Evolutionary conservation across 768 basidiomycete species (phyloP).

Genomic region (Termitomyces sp.): DNA sequence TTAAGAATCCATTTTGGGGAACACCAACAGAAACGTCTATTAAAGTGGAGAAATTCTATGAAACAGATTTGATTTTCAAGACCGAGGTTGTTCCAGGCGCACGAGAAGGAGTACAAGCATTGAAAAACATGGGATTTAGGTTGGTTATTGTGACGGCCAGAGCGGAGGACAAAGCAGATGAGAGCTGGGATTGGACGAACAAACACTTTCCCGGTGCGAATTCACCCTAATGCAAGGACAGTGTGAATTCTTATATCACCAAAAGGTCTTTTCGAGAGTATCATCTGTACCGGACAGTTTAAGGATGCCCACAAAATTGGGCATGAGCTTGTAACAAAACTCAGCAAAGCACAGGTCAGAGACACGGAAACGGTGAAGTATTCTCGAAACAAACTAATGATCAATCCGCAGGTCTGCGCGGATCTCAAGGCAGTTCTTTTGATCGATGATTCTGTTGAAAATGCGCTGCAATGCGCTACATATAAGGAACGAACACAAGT

Average conservation of each 20-base stretch:
- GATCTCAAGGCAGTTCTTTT: slow-evolving; percentile 62
- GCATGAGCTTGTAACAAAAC: slow-evolving; percentile 49
- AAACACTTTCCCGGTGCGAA: slow-evolving; percentile 57
- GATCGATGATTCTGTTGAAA: slow-evolving; percentile 82
- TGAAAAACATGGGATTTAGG: slow-evolving; percentile 63
- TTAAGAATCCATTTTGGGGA: slow-evolving; percentile 61
- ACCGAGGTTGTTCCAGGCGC: slow-evolving; percentile 61
- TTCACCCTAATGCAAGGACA: not conserved
- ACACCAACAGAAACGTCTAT: slow-evolving; percentile 51
- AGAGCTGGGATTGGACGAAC: slow-evolving; percentile 67
- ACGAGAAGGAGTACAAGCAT: slow-evolving; percentile 49
- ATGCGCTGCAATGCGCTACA: slow-evolving; percentile 59
- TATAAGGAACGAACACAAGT: slow-evolving; percentile 52
- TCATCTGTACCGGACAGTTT: slow-evolving; percentile 78
- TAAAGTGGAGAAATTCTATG: slow-evolving; percentile 62
- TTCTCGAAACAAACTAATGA: not conserved
- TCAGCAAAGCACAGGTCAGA: slow-evolving; percentile 69
- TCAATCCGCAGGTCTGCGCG: slow-evolving; percentile 53
- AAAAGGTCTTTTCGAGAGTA: slow-evolving; percentile 49
- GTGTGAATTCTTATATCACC: not conserved
- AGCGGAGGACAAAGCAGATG: slow-evolving; percentile 47
- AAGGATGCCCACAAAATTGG: slow-evolving; percentile 46
- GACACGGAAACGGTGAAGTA: not conserved
- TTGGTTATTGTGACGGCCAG: slow-evolving; percentile 80
- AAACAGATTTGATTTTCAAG: slow-evolving; percentile 45